Base-by-base conservation (phyloP, 2,329 filamentous ascomycete genomes). In the Cercospora sp. region DNA sequence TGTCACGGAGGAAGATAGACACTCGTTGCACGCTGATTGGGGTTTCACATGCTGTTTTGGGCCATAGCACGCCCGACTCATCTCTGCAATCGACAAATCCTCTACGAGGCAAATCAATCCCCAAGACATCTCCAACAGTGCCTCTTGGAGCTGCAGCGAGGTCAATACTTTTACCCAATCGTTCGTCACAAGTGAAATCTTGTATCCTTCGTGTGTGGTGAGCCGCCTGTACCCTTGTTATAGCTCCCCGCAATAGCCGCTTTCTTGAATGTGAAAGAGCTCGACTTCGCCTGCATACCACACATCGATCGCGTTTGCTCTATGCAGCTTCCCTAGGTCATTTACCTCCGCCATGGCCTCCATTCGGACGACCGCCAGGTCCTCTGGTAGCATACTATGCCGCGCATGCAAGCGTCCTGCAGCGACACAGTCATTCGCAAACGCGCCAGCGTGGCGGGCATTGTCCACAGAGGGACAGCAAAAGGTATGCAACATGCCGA, bases 381-480 rank as follows among this genome's bases (percentile, higher is more conserved):
- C 77, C 66, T 78, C 81, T 51, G 74, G 79, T 72, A 76, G 79
- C 66, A 75, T 80, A 63, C 74, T 80, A 28, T 74, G 74, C 63
- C 74, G 74, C 13, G 73, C 69, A 26, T 74, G 71, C 68, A 74
- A 70, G 61, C 75, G 78, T 53, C 78, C 79, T 3, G 66, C 73
- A 57, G 65, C 63, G 43, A 68, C 72, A 24, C 70, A 73, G 55
- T 70, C 77, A 72, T 64, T 78, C 72, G 75, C 74, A 51, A 72
- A 74, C 65, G 73, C 69, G 40, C 74, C 77, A 76, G 79, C 78
- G 79, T 79, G 80, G 80, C 79, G 80, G 73, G 79, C 78, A 45
- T 71, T 82, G 72, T 82, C 80, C 30, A 74, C 78, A 51, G 82
- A 84, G 63, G 80, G 78, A 70, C 82, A 85, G 78, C 82, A 84